phyloP scores from a whole-genome alignment of 352 stramenopile species.

The Phytophthora colocasiae region DNA sequence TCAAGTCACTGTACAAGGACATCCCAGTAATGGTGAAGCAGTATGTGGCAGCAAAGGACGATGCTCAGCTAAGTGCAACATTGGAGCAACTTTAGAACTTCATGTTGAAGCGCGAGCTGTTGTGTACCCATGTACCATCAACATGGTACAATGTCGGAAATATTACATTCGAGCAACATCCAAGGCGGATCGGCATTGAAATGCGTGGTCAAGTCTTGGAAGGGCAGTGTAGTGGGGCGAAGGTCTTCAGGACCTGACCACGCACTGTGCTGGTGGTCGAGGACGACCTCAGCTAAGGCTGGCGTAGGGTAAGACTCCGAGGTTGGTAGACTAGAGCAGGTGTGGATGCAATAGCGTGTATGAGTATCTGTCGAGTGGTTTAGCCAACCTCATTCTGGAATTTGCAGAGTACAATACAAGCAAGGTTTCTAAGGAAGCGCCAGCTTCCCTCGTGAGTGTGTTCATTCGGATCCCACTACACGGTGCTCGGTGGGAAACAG shows the following conservation, averaged over 20 bases:
- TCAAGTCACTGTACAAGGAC: constrained; percentile 6
- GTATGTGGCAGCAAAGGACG: not conserved
- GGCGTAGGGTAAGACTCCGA: constrained; percentile 2
- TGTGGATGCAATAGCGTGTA: not conserved
- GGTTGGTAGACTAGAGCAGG: not conserved
- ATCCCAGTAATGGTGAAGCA: constrained; percentile 23
- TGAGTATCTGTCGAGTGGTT: not conserved
- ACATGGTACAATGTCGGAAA: not conserved
- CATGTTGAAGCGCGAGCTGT: not conserved
- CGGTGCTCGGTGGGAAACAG: constrained; percentile 13
- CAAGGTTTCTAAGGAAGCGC: constrained; percentile 1
- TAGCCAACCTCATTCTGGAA: not conserved
- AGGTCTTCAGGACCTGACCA: constrained; percentile 22
- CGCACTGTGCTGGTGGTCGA: constrained; percentile 6
- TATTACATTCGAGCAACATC: constrained; percentile 11
- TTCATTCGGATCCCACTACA: constrained; percentile 21
- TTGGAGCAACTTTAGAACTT: constrained; percentile 13
- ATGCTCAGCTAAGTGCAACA: not conserved
- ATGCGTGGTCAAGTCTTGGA: constrained; percentile 20
- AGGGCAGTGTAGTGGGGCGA: constrained; percentile 15
- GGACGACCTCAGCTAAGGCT: not conserved
- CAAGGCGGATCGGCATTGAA: not conserved
- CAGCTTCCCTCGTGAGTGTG: constrained; percentile 10
- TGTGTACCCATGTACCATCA: not conserved
- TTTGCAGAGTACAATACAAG: constrained; percentile 16